Conservation (phyloP, 257 asterid species). For the Petunia secreta region DNA sequence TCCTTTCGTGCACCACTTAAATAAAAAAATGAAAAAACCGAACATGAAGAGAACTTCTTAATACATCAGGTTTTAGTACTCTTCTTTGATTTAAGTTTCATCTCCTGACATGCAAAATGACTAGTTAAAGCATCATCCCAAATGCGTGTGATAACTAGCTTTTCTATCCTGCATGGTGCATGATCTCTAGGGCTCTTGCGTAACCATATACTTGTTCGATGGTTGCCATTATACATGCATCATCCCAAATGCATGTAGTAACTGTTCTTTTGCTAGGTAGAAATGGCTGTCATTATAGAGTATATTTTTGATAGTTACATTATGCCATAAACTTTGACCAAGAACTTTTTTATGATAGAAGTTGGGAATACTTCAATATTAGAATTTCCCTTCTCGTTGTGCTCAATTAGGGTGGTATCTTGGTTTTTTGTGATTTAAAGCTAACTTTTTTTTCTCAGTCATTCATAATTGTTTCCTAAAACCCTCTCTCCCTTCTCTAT, state of each 20-base stretch:
- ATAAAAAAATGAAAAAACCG: constrained; percentile 5
- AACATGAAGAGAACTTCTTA: neutral
- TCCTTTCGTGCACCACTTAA: neutral
- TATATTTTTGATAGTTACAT: neutral
- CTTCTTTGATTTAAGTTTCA: neutral
- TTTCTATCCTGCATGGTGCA: neutral
- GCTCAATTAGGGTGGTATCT: too few species aligned
- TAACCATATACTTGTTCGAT: neutral
- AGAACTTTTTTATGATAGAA: neutral
- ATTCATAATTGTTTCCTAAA: neutral
- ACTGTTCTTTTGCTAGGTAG: neutral
- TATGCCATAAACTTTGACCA: neutral
- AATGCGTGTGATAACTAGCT: neutral
- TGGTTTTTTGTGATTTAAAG: neutral
- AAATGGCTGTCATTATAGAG: neutral
- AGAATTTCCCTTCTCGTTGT: neutral
- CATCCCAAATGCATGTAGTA: too few species aligned
- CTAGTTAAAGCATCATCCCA: neutral
- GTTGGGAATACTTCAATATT: neutral
- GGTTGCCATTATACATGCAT: too few species aligned
- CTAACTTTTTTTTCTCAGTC: neutral
- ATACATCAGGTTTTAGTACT: neutral
- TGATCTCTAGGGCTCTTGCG: neutral
- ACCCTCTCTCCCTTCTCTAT: neutral
- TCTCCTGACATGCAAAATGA: neutral